Evolutionary conservation across 345 rosid genomes (phyloP), one percentile per base, ranked within the genome.

Genomic region (Populus euphratica): DNA sequence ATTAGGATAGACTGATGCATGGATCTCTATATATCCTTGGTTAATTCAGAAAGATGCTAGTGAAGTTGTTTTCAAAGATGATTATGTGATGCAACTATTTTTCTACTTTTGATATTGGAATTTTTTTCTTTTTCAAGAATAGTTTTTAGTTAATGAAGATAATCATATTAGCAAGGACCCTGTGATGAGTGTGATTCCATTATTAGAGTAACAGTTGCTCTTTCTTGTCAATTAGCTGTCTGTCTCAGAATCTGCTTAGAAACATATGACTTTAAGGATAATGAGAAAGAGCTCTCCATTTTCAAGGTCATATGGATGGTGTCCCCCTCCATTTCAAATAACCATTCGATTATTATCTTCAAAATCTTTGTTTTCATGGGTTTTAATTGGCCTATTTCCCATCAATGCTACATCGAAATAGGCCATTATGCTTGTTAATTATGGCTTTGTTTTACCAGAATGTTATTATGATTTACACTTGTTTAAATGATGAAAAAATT

Each of bases 301-400:
- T 83, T 83, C 80, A 81, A 81, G 79, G 78, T 69, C 85, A 81
- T 43, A 77, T 61, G 73, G 70, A 79, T 74, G 82, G 61, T 82
- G 83, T 77, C 72, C 70, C 80, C 83, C 68, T 80, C 72, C 56
- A 75, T 75, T 79, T 86, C 84, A 77, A 86, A 75, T 77, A 63
- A 67, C 73, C 81, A 68, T 75, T 83, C 41, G 75, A 86, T 83
- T 79, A 50, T 52, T 49, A 77, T 74, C 61, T 25, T 39, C 68
- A 33, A 71, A 68, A 74, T 77, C 76, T 77, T 79, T 75, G 63
- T 67, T 27, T 76, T 73, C 81, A 77, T 69, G 81, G 73, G 75
- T 77, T 74, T 69, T 38, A 73, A 78, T 64, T 73, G 72, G 14
- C 44, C 21, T 50, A 78, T 71, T 79, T 77, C 77, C 80, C 74